phyloP scores from a whole-genome alignment of 2,329 filamentous ascomycete species.

The Lizonia empirigonia region DNA sequence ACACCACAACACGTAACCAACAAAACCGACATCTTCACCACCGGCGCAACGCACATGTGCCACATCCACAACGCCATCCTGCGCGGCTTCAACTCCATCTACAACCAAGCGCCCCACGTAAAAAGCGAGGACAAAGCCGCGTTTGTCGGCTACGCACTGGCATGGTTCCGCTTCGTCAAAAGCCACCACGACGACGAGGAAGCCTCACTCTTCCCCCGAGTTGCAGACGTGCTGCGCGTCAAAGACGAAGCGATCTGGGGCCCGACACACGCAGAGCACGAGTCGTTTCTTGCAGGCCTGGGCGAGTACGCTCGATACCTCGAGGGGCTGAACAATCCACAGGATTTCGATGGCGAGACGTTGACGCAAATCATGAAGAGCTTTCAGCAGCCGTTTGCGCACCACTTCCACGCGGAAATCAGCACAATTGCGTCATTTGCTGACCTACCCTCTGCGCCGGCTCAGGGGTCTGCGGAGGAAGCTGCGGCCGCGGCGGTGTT shows the following conservation, averaged over 20 bases:
- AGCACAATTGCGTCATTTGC: conserved; percentile 44
- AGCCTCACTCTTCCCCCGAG: conserved; percentile 41
- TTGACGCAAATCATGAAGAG: conserved; percentile 35
- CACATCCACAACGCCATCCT: conserved; percentile 50
- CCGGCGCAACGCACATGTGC: conserved; percentile 46
- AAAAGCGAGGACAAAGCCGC: conserved; percentile 38
- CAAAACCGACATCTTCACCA: conserved; percentile 43
- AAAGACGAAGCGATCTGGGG: conserved; percentile 34
- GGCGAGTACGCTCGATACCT: conserved; percentile 34
- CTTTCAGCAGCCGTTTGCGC: conserved; percentile 35
- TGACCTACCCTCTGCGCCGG: conserved; percentile 58
- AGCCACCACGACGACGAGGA: conserved; percentile 49
- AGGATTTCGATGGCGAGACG: conserved; percentile 30
- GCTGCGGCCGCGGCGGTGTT: conserved; percentile 58
- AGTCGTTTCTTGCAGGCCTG: conserved; percentile 38
- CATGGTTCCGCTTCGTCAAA: conserved; percentile 46
- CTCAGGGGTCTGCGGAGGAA: conserved; percentile 50
- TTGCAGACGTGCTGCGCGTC: conserved; percentile 36
- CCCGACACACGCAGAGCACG: conserved; percentile 43
- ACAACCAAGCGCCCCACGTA: conserved; percentile 46
- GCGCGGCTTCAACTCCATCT: conserved; percentile 50
- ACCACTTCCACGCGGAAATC: conserved; percentile 46
- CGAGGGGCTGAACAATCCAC: conserved; percentile 20
- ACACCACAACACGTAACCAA: conserved; percentile 42
- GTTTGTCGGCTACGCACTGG: conserved; percentile 44